Evolutionary conservation across 208 protist genomes (phyloP).

Genomic region (Trypanosoma brucei): DNA sequence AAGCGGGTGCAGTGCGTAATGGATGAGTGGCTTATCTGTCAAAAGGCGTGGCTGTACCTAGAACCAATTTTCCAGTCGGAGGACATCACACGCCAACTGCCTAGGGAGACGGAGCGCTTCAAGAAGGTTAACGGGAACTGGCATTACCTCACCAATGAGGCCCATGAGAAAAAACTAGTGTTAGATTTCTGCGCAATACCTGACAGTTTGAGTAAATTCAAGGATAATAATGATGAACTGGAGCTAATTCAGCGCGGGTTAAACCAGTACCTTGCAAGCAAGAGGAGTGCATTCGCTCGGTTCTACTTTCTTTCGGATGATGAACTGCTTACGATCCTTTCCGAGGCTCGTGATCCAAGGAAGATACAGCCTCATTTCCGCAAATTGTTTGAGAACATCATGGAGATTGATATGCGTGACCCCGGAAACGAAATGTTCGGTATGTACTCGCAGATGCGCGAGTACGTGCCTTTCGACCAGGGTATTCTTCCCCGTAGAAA

Average conservation of each 20-base stretch:
- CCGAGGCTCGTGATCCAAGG: slow-evolving; percentile 92
- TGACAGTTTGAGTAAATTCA: slow-evolving; percentile 84
- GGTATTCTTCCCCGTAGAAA: slow-evolving; percentile 92
- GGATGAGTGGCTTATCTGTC: slow-evolving; percentile 93
- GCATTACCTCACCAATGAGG: slow-evolving; percentile 85
- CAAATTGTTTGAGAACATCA: slow-evolving; percentile 96
- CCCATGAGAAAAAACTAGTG: slow-evolving; percentile 73
- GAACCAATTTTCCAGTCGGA: slow-evolving; percentile 97
- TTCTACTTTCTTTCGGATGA: slow-evolving; percentile 94
- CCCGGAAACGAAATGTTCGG: slow-evolving; percentile 91
- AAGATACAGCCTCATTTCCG: slow-evolving; percentile 95
- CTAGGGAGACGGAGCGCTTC: slow-evolving; percentile 92
- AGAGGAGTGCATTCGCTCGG: slow-evolving; percentile 90
- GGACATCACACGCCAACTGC: slow-evolving; percentile 94
- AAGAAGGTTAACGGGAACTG: slow-evolving; percentile 93
- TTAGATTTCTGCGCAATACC: slow-evolving; percentile 82
- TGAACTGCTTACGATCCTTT: slow-evolving; percentile 92
- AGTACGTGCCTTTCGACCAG: slow-evolving; percentile 92
- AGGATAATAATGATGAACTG: slow-evolving; percentile 92
- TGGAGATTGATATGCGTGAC: slow-evolving; percentile 85
- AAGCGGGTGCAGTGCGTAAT: slow-evolving; percentile 89
- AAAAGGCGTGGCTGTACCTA: slow-evolving; percentile 95
- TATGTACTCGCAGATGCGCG: slow-evolving; percentile 94
- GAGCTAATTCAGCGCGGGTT: slow-evolving; percentile 95
- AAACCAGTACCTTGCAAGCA: slow-evolving; percentile 96